Percentiles rank a stretch among this genome's conserved stretches.
phyloP scores from a whole-genome alignment of 2,329 filamentous ascomycete species.

The Cyanodermella asteris region DNA sequence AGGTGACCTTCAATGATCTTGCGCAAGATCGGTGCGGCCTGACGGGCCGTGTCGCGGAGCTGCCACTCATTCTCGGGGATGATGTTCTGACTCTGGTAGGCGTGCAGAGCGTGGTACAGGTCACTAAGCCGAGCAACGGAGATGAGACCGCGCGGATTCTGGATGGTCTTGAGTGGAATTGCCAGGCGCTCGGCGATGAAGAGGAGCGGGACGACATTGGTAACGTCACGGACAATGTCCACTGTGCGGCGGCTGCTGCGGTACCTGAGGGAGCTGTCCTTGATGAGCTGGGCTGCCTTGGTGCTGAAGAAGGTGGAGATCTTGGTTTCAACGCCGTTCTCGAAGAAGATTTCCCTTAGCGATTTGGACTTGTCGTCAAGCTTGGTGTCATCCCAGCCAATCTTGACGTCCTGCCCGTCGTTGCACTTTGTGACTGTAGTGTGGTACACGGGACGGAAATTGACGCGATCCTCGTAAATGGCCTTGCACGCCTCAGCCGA shows the following conservation, averaged over 20 bases:
- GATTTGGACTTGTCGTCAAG: constrained; percentile 19
- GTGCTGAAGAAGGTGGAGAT: constrained; percentile 22
- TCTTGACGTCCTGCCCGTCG: constrained; percentile 25
- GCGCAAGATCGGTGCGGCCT: constrained; percentile 18
- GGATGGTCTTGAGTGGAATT: constrained; percentile 41
- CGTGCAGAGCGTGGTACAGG: constrained; percentile 22
- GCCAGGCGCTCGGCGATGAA: constrained; percentile 43
- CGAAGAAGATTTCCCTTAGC: constrained; percentile 25
- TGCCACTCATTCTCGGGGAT: constrained; percentile 27
- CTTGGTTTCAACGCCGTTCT: constrained; percentile 22
- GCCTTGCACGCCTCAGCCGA: constrained; percentile 28
- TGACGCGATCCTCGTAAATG: constrained; percentile 26
- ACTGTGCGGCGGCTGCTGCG: constrained; percentile 23
- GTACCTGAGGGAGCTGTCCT: constrained; percentile 24
- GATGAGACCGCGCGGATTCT: constrained; percentile 35
- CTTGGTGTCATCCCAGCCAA: constrained; percentile 23
- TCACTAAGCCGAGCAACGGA: constrained; percentile 25
- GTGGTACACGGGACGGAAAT: constrained; percentile 27
- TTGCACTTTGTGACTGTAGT: constrained; percentile 19
- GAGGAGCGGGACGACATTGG: constrained; percentile 42
- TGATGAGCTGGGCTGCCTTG: constrained; percentile 22
- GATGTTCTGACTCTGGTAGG: constrained; percentile 33
- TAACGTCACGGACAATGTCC: constrained; percentile 41
- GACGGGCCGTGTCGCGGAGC: constrained; percentile 22
- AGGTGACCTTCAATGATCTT: constrained; percentile 23